A percentile compares a stretch with the other conserved stretches of the same genome.
Conservation (phyloP, 1,284 basidiomycete genomes). For the Ustilago shanxiensis region DNA sequence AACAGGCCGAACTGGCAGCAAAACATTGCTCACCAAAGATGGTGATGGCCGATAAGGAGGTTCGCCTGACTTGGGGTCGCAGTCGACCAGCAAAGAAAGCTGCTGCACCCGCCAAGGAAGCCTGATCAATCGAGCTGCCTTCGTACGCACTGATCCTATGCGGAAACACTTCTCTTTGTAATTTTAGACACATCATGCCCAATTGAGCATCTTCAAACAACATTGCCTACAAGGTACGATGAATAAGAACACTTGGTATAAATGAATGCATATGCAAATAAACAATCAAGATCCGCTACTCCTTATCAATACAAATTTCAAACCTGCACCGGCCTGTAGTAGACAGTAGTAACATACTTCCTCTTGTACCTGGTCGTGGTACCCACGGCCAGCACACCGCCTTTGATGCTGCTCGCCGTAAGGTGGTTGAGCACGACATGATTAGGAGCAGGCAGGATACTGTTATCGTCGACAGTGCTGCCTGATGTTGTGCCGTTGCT, state of each 20-base stretch:
- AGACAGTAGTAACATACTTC: conserved; percentile 83
- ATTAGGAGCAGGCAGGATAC: conserved; percentile 86
- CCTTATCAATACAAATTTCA: conserved; percentile 22
- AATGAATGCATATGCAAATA: conserved; percentile 2
- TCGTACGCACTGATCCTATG: not conserved
- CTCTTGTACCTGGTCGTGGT: conserved; percentile 92
- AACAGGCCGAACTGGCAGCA: conserved; percentile 85
- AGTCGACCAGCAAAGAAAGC: conserved; percentile 46
- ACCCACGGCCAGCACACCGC: conserved; percentile 92
- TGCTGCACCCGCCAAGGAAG: not conserved
- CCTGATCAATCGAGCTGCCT: not conserved
- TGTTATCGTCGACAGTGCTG: conserved; percentile 83
- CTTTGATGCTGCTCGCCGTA: conserved; percentile 93
- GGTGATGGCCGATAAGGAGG: conserved; percentile 82
- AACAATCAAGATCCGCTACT: not conserved
- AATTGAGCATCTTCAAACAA: not conserved
- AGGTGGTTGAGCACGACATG: conserved; percentile 96
- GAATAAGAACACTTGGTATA: not conserved
- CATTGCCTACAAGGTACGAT: not conserved
- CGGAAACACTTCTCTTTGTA: conserved; percentile 1
- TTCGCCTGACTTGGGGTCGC: conserved; percentile 85
- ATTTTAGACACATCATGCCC: conserved; percentile 11
- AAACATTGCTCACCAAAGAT: conserved; percentile 87
- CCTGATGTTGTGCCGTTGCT: conserved; percentile 50
- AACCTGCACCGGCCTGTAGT: conserved; percentile 77